These are phyloP conservation scores for Aegilops speltoides DNA, from an alignment of 176 grass and related monocot species.

Conservation along the genomic window DNA sequence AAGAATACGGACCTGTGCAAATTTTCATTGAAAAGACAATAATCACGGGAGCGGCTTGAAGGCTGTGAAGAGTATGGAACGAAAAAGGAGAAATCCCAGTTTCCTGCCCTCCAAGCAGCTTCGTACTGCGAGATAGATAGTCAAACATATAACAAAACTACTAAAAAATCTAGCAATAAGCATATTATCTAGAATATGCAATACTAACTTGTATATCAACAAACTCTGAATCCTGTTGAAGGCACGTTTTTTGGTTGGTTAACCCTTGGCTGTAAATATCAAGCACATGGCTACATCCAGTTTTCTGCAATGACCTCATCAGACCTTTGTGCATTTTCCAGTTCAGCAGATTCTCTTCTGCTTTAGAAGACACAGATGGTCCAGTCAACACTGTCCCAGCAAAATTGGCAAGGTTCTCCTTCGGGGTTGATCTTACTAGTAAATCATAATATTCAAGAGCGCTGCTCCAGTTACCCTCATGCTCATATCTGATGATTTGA, in stretches of 20 bases:
- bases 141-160: constrained; percentile 27
- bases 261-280: constrained; percentile 91
- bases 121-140: constrained; percentile 61
- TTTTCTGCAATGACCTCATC: constrained; percentile 96
- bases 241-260: constrained; percentile 53
- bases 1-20: constrained; percentile 73
- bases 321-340: constrained; percentile 91
- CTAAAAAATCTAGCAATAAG: not conserved
- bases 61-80: constrained; percentile 41
- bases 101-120: constrained; percentile 95
- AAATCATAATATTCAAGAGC: constrained; percentile 90
- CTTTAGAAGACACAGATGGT: constrained; percentile 43
- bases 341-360: constrained; percentile 46
- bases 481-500: constrained; percentile 89
- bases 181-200: constrained; percentile 16
- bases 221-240: constrained; percentile 81
- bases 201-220: constrained; percentile 79
- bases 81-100: constrained; percentile 95
- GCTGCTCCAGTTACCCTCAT: constrained; percentile 90
- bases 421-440: constrained; percentile 73
- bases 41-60: constrained; percentile 36
- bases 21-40: constrained; percentile 78
- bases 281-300: constrained; percentile 92
- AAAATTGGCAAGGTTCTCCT: constrained; percentile 32
- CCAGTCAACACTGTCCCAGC: constrained; percentile 29